These are phyloP conservation scores for Colletotrichum sp. DNA, from an alignment of 2,329 filamentous ascomycete species.

Conservation along the genomic window DNA sequence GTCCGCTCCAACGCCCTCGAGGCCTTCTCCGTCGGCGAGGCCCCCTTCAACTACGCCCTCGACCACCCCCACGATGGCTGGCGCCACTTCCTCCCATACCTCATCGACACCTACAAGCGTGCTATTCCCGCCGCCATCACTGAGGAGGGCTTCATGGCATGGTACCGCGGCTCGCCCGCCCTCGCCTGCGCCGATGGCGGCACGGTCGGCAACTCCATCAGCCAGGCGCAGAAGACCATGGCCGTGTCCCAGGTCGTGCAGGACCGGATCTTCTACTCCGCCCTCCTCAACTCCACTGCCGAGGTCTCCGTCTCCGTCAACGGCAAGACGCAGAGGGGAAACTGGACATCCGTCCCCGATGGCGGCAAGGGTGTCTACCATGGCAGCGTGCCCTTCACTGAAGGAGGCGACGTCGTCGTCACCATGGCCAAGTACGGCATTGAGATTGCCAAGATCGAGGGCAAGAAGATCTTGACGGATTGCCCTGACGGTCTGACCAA, in stretches of 20 bases:
- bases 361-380: constrained; percentile 33
- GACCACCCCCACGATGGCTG: constrained; percentile 56
- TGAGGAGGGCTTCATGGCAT: constrained; percentile 33
- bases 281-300: constrained; percentile 26
- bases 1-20: constrained; percentile 38
- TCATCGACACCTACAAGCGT: constrained; percentile 55
- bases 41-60: constrained; percentile 52
- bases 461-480: not conserved
- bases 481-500: constrained; percentile 17
- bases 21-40: constrained; percentile 29
- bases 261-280: constrained; percentile 29
- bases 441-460: constrained; percentile 16
- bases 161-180: constrained; percentile 36
- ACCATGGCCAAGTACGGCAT: constrained; percentile 31
- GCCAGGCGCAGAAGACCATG: constrained; percentile 26
- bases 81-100: constrained; percentile 53
- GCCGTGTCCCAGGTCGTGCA: constrained; percentile 22
- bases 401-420: constrained; percentile 35
- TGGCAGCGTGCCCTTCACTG: constrained; percentile 29
- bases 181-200: constrained; percentile 30
- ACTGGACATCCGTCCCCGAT: not conserved
- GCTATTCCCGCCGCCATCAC: constrained; percentile 30
- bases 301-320: constrained; percentile 31
- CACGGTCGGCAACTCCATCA: constrained; percentile 33
- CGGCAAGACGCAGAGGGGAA: constrained; percentile 23